Base-by-base conservation (phyloP, 2,329 filamentous ascomycete species). In the Epichloe gansuensis region DNA sequence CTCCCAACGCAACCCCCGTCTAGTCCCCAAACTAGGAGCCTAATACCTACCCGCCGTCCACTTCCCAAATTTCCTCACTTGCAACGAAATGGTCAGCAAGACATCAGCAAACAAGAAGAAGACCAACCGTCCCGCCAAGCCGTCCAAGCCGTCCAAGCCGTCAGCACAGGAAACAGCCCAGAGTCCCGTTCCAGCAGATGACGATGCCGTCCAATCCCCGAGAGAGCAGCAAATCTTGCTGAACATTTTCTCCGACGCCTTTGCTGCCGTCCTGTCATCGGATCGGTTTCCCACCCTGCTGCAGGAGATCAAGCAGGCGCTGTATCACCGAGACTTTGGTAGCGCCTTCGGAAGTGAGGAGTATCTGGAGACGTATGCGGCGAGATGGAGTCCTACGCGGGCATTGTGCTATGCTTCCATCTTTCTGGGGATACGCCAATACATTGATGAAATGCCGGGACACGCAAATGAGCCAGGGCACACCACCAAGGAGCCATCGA, bases 361-460 rank as follows among this genome's bases (percentile, higher is more conserved):
- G 45, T 79, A 85, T 60, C 76, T 96, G 17, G 81, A 86, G 55
- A 87, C 86, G 9, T 98, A 98, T 72, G 88, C 89, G 8, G 80
- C 88, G 51, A 75, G 93, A 60, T 98, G 91, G 91, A 95, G 90
- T 67, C 88, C 91, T 2, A 86, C 86, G 50, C 77, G 93, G 51
- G 86, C 90, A 0, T 71, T 97, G 50, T 88, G 85, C 57, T 97
- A 97, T 69, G 74, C 81, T n/a, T 63, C 69, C 3, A 68, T 83
- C n/a, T 66, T 85, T 39, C 54, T 67, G 48, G 62, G 61, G 7
- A 62, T 80, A 12, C 55, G 57, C 9, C 54, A 57, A 1, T 59
- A 74, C 31, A 56, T 75, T 2, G 58, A 65, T 28, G 55, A 52
- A n/a, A 60, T 72, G 5, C 12, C 38, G 28, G 12, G 4, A 15